Evolutionary conservation across 176 grass and related monocot species (phyloP).

Genomic region (Alopecurus myosuroides): DNA sequence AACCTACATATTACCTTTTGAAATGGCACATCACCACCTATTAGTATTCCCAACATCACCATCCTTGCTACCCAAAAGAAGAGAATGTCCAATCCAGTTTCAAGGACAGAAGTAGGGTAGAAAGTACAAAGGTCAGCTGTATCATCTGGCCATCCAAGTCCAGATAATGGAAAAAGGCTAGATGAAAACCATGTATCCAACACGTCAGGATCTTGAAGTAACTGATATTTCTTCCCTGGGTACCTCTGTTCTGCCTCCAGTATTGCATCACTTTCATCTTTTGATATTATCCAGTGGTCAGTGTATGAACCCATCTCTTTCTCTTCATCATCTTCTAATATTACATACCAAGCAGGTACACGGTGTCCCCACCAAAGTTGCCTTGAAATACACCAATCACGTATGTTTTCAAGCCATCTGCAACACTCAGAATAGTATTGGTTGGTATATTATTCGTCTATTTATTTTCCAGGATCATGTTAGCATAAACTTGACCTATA

Average conservation of each 20-base stretch:
- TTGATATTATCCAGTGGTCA: conserved; percentile 74
- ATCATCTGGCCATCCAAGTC: conserved; percentile 85
- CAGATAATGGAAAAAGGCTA: conserved; percentile 78
- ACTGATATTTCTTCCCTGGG: conserved; percentile 47
- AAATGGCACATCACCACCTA: conserved; percentile 80
- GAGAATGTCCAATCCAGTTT: conserved; percentile 88
- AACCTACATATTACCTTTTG: conserved; percentile 54
- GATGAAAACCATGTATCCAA: conserved; percentile 96
- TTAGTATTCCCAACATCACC: conserved; percentile 93
- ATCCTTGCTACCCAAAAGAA: conserved; percentile 98
- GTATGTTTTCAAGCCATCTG: conserved; percentile 95
- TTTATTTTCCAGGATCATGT: background rate
- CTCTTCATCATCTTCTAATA: conserved; percentile 58
- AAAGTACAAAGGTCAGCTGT: conserved; percentile 69
- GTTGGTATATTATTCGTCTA: background rate
- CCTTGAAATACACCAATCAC: conserved; percentile 90
- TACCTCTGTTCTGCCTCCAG: conserved; percentile 57
- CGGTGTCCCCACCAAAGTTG: conserved; percentile 98
- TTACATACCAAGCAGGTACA: conserved; percentile 90
- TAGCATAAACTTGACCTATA: background rate
- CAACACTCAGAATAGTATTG: conserved; percentile 6
- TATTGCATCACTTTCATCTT: conserved; percentile 65
- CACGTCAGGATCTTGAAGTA: conserved; percentile 86
- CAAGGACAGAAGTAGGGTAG: conserved; percentile 91
- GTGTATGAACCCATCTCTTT: conserved; percentile 64